Base-by-base conservation (phyloP, 164 flowering plant species). In the Vitis cinerea region DNA sequence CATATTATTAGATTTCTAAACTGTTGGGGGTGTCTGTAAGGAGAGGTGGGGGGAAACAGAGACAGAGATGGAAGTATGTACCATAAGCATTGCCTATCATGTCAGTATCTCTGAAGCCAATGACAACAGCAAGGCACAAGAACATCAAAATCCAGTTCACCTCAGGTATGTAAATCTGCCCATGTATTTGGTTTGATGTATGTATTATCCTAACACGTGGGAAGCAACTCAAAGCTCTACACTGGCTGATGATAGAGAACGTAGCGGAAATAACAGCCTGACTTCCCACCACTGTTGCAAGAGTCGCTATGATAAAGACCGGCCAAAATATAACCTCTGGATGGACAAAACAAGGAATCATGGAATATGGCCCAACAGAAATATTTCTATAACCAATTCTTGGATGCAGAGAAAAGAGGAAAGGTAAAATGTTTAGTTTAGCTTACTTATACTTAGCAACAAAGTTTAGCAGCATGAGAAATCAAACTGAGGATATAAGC, bases 101-200 rank as follows among this genome's bases (percentile, higher is more conserved):
- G 27, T 77, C 69, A 1, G 86, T 82, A 71, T 88, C 85, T 59
- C 79, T 82, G 62, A 88, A 86, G 44, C 92, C 86, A 62, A 84
- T 48, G 9, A 75, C 78, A 51, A 88, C 79, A 27, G 83, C 76
- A 58, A 90, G 71, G 64, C 90, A 84, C 11, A 87, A 63, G 61
- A 79, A 37, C 96, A 90, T 87, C 68, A 90, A 64, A 16, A 79
- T 65, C 96, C 92, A 90, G 74, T 90, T 90, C 49, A 80, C 80
- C 78, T 88, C 96, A 5, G 92, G 96, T n/a, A 90, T 86, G 72
- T 90, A 90, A 11, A 90, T 85, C 75, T 86, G 96, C 50, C 96
- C 96, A 58, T 80, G 84, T 23, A 88, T 82, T 61, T 79, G 66
- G 57, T 70, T 74, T 51, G 96, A 90, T 6, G 96, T 90, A 78